phyloP scores from a whole-genome alignment of 306 rosid species.

The Prunus campanulata region DNA sequence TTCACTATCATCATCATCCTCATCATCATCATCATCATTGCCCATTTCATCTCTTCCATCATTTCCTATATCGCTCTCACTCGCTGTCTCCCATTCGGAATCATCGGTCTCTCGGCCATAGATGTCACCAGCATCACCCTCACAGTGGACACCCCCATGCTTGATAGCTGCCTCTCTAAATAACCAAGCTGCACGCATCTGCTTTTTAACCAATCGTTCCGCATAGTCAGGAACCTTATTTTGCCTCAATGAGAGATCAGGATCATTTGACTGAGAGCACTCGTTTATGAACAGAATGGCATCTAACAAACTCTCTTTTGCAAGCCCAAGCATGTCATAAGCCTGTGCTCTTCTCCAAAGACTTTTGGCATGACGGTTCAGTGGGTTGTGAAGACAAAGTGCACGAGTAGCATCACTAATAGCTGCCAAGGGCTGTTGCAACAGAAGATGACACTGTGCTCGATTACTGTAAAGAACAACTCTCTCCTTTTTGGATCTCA shows the following conservation, averaged over 20 bases:
- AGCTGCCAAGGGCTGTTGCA: constrained; percentile 94
- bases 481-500: constrained; percentile 96
- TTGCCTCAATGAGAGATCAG: constrained; percentile 82
- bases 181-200: constrained; percentile 98
- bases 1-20: constrained; percentile 45
- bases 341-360: constrained; percentile 99
- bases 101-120: constrained; percentile 88
- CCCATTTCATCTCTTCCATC: constrained; percentile 86
- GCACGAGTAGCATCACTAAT: constrained; percentile 97
- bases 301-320: constrained; percentile 91
- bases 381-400: constrained; percentile 92
- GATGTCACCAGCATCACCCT: constrained; percentile 81
- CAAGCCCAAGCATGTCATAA: constrained; percentile 92
- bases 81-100: constrained; percentile 99
- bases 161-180: constrained; percentile 94
- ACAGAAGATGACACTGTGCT: constrained; percentile 87
- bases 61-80: constrained; percentile 95
- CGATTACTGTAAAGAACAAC: constrained; percentile 95
- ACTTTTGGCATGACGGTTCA: constrained; percentile 96
- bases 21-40: constrained; percentile 61
- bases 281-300: constrained; percentile 96
- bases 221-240: constrained; percentile 98
- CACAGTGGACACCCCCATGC: constrained; percentile 85
- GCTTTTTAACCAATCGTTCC: constrained; percentile 90
- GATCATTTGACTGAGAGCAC: constrained; percentile 96